Percentiles rank a stretch among this genome's conserved stretches.
phyloP scores from a whole-genome alignment of 2,329 filamentous ascomycete genomes.

The Talaromyces sp. region DNA sequence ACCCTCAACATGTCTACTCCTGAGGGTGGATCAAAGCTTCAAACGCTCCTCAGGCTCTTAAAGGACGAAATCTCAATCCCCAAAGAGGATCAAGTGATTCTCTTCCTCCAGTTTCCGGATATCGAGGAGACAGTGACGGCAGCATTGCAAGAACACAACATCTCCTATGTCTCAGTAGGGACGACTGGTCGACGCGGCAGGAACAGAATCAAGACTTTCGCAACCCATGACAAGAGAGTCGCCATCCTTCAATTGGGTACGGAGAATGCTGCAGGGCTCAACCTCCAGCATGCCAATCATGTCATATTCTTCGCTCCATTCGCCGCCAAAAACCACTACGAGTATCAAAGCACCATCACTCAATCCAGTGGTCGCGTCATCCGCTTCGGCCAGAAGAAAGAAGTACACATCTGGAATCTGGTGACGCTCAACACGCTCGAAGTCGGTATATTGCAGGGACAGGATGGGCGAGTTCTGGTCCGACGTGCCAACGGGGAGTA shows the following conservation, averaged over 20 bases:
- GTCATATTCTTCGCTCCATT: constrained; percentile 63
- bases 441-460: constrained; percentile 44
- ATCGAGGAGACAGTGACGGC: constrained; percentile 42
- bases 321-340: constrained; percentile 50
- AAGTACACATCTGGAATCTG: constrained; percentile 59
- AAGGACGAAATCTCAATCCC: constrained; percentile 33
- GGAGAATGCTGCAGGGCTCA: constrained; percentile 60
- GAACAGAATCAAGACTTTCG: constrained; percentile 42
- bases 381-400: constrained; percentile 58
- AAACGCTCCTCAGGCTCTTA: constrained; percentile 48
- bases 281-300: constrained; percentile 64
- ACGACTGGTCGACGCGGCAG: constrained; percentile 30
- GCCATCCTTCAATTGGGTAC: constrained; percentile 58
- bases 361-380: constrained; percentile 63
- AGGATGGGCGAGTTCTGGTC: constrained; percentile 31
- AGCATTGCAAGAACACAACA: constrained; percentile 30
- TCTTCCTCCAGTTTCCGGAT: constrained; percentile 56
- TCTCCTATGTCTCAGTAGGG: constrained; percentile 40
- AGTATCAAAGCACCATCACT: constrained; percentile 59
- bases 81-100: constrained; percentile 50
- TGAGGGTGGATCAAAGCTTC: constrained; percentile 50
- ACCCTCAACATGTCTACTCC: neutral
- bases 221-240: constrained; percentile 45
- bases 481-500: constrained; percentile 22
- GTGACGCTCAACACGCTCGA: constrained; percentile 47